phyloP scores from a whole-genome alignment of 2,329 filamentous ascomycete species.

The Microcyclospora pomicola region DNA sequence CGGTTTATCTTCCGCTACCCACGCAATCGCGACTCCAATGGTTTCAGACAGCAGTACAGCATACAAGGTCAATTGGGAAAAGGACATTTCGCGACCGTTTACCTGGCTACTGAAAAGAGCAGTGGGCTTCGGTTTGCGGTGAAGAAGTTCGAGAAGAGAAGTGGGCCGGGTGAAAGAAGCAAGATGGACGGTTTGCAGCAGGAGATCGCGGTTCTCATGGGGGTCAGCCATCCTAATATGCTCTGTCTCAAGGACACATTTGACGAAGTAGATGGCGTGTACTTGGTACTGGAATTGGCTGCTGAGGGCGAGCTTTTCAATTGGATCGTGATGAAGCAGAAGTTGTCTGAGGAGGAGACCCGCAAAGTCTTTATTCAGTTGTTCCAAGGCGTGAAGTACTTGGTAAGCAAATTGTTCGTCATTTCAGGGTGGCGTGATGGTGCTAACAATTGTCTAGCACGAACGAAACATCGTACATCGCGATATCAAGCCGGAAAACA shows the following conservation, averaged over 20 bases:
- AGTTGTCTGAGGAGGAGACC: conserved; percentile 69
- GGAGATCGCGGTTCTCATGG: conserved; percentile 92
- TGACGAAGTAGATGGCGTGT: conserved; percentile 79
- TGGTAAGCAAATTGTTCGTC: conserved; percentile 46
- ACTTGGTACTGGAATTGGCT: conserved; percentile 80
- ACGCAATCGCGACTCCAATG: conserved; percentile 55
- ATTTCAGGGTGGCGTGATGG: background rate
- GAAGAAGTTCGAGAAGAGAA: conserved; percentile 82
- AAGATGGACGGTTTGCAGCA: conserved; percentile 81
- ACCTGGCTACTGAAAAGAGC: conserved; percentile 74
- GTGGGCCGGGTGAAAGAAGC: conserved; percentile 67
- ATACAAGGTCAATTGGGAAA: conserved; percentile 78
- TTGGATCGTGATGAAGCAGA: conserved; percentile 79
- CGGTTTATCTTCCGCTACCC: conserved; percentile 90
- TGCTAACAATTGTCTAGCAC: conserved; percentile 45
- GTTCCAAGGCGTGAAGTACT: conserved; percentile 86
- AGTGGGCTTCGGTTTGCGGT: conserved; percentile 76
- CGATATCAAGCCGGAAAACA: conserved; percentile 97
- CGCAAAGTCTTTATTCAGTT: conserved; percentile 81
- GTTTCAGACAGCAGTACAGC: conserved; percentile 75
- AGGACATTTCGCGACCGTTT: conserved; percentile 89
- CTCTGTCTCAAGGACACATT: conserved; percentile 92
- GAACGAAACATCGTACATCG: conserved; percentile 94
- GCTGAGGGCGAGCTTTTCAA: conserved; percentile 94
- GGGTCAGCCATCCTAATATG: conserved; percentile 88